Conservation (phyloP, 805 yeast genomes). For the Pichia ethanolica region DNA sequence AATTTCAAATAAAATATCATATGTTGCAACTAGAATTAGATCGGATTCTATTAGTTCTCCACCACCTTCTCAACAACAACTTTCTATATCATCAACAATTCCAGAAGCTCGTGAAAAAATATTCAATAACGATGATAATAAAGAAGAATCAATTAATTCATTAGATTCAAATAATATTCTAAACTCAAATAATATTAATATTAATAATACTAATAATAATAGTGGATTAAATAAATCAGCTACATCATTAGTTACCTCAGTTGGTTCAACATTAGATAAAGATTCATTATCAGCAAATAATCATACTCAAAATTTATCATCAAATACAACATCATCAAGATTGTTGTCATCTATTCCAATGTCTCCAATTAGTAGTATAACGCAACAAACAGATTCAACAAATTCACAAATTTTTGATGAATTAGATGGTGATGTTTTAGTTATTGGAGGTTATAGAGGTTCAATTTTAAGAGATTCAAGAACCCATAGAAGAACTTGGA, state of each 20-base stretch:
- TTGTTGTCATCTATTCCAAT: neutral
- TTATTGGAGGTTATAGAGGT: constrained; percentile 88
- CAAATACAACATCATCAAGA: neutral
- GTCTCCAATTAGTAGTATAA: constrained; percentile 2
- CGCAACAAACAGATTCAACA: neutral
- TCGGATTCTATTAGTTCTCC: neutral
- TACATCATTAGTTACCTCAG: no score
- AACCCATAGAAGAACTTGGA: constrained; percentile 70
- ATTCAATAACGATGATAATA: neutral
- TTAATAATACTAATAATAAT: no score
- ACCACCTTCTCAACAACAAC: no score
- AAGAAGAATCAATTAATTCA: neutral
- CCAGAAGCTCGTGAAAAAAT: neutral
- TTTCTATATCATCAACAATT: neutral
- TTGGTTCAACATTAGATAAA: neutral
- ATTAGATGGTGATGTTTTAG: constrained; percentile 69
- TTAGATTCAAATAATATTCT: neutral
- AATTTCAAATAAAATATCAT: constrained; percentile 1
- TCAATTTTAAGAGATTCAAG: constrained; percentile 59
- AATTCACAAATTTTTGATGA: constrained; percentile 45
- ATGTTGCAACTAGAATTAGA: neutral
- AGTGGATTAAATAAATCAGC: neutral
- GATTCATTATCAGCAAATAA: no score
- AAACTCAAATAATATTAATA: no score
- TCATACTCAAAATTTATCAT: neutral